phyloP scores from a whole-genome alignment of 768 basidiomycete genomes.

The Termitomyces sp. region DNA sequence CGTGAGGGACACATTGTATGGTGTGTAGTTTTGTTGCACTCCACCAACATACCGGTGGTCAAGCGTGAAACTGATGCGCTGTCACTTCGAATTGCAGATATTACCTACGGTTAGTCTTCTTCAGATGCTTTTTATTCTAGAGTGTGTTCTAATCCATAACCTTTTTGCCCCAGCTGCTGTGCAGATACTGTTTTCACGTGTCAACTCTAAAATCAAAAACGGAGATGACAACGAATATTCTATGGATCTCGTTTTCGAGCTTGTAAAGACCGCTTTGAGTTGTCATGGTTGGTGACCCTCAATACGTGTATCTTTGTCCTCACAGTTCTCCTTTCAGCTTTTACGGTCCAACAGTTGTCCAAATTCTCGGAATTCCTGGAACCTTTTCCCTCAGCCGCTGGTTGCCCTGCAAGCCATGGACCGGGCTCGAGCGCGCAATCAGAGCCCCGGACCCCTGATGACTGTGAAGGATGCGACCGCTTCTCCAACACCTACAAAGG shows the following conservation, averaged over 20 bases:
- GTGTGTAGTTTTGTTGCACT: slow-evolving; percentile 32
- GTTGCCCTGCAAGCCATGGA: slow-evolving; percentile 7
- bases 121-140: background rate
- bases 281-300: slow-evolving; percentile 50
- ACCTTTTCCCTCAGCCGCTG: slow-evolving; percentile 9
- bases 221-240: slow-evolving; percentile 33
- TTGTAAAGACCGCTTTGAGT: slow-evolving; percentile 47
- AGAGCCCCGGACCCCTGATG: slow-evolving; percentile 23
- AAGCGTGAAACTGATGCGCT: slow-evolving; percentile 2
- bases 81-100: slow-evolving; percentile 24
- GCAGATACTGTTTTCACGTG: slow-evolving; percentile 53
- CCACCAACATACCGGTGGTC: background rate
- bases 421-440: slow-evolving; percentile 15
- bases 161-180: slow-evolving; percentile 40
- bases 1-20: slow-evolving; percentile 64
- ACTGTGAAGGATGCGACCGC: slow-evolving; percentile 9
- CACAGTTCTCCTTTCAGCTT: slow-evolving; percentile 36
- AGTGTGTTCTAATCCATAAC: slow-evolving; percentile 1
- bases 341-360: slow-evolving; percentile 57
- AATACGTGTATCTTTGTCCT: background rate
- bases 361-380: slow-evolving; percentile 43
- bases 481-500: slow-evolving; percentile 10
- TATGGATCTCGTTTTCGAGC: slow-evolving; percentile 32
- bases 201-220: slow-evolving; percentile 26
- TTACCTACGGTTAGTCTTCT: slow-evolving; percentile 30